These are phyloP conservation scores for Prunus yedoensis DNA, from an alignment of 331 rosid genomes.

Conservation along the genomic window DNA sequence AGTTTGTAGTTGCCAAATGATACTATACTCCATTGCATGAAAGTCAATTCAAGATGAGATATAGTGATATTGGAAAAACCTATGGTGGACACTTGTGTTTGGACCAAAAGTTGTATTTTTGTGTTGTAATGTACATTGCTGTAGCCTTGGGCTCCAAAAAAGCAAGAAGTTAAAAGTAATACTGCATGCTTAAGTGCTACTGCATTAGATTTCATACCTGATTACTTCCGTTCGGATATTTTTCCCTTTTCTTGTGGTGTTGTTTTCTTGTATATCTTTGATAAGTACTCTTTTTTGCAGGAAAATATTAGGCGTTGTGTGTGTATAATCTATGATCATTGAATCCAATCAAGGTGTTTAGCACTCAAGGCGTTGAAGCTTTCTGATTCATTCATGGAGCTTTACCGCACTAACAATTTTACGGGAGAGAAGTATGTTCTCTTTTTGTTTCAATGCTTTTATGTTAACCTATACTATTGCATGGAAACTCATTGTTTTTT, in stretches of 20 bases:
- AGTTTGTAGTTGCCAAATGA: neutral
- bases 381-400: conserved; percentile 94
- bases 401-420: conserved; percentile 79
- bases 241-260: neutral
- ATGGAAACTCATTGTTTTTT: conserved; percentile 33
- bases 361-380: conserved; percentile 95
- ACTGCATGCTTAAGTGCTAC: neutral
- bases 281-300: conserved; percentile 38
- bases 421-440: conserved; percentile 85
- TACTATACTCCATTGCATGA: neutral
- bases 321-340: conserved; percentile 90
- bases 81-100: neutral
- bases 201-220: neutral
- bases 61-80: neutral
- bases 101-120: neutral
- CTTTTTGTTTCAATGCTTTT: conserved; percentile 1
- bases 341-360: conserved; percentile 86
- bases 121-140: neutral
- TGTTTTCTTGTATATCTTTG: neutral
- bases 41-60: neutral
- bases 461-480: conserved; percentile 4
- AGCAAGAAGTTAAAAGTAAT: neutral
- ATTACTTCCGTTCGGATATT: neutral
- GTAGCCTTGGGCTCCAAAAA: neutral
- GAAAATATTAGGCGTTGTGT: conserved; percentile 91